Base-by-base conservation (phyloP, 129 eudicot genomes). In the Arctium minus region DNA sequence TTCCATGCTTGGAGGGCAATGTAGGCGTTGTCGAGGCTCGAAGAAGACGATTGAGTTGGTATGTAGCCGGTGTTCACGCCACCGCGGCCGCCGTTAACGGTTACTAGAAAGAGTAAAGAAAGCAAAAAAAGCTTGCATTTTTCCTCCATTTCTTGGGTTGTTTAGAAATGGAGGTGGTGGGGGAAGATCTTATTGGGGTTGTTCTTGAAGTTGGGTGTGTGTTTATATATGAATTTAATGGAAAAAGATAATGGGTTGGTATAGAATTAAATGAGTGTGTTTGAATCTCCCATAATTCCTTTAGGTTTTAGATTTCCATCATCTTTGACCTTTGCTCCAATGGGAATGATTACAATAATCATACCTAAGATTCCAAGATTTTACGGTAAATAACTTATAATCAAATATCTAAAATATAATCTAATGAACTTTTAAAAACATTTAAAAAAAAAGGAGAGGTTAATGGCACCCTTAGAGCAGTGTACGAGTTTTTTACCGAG, bases 1-100 rank as follows among this genome's bases (percentile, higher is more conserved):
- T 89, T 92, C 97, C 97, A 92, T 70, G 95, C 87, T 80, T 92
- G 97, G 6, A 92, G 93, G n/a, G 95, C 97, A 68, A 84, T 83
- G 90, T 92, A 92, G 1, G 95, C 93, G 38, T 64, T 62, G 74
- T 22, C 67, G n/a, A 74, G 87, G 29, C 2, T 79, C 65, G 86
- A 15, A 18, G 81, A 30, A 8, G 82, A 70, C 2, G 77, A 15
- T 69, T 71, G 75, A 81, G 30, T 70, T 83, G 78, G 30, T 70
- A 79, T 35, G 22, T 74, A 42, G 46, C 65, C 76, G 60, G 80
- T 46, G 72, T 80, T 48, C 38, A 36, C 74, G 48, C 84, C 73
- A 2, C 53, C 64, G 33, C 72, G 40, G 27, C 46, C 76, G 78
- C n/a, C 44, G 30, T 42, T 29, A 35, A 48, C 76, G 10, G 87